Percentiles rank a stretch among this genome's conserved stretches.
Evolutionary conservation across 2,329 filamentous ascomycete species (phyloP).

Genomic region (Cordyceps farinosa): DNA sequence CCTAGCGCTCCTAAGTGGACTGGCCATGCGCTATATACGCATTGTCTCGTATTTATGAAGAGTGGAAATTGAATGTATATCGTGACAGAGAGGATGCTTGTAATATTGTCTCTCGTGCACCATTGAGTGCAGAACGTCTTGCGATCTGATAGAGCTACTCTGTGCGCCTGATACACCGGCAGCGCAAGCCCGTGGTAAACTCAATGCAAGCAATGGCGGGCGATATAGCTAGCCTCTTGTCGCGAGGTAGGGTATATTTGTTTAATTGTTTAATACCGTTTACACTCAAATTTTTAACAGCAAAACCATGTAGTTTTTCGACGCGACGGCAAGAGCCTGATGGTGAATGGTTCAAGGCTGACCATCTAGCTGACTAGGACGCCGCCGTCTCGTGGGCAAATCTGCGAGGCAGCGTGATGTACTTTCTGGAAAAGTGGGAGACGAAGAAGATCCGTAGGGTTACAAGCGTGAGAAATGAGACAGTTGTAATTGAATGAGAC

Average conservation of each 20-base stretch:
- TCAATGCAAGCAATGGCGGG: too few species aligned
- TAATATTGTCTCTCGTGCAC: not conserved
- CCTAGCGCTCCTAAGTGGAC: not conserved
- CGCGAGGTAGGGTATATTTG: too few species aligned
- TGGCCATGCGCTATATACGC: not conserved
- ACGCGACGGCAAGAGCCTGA: too few species aligned
- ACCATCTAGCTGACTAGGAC: not conserved
- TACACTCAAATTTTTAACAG: too few species aligned
- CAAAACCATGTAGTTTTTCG: too few species aligned
- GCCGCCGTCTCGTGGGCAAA: not conserved
- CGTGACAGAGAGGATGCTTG: not conserved
- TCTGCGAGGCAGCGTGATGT: not conserved
- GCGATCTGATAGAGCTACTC: not conserved
- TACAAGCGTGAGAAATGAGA: not conserved
- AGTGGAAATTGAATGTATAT: not conserved
- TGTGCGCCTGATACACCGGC: not conserved
- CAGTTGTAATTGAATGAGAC: not conserved
- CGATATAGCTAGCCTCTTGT: not conserved
- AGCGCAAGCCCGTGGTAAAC: too few species aligned
- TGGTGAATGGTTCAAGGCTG: not conserved
- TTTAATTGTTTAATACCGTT: too few species aligned
- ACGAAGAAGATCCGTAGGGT: not conserved
- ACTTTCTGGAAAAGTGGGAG: not conserved
- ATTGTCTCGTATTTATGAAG: not conserved
- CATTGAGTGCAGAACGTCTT: not conserved